Base-by-base conservation (phyloP, 108 stramenopile species). In the Aurantiochytrium sp. region DNA sequence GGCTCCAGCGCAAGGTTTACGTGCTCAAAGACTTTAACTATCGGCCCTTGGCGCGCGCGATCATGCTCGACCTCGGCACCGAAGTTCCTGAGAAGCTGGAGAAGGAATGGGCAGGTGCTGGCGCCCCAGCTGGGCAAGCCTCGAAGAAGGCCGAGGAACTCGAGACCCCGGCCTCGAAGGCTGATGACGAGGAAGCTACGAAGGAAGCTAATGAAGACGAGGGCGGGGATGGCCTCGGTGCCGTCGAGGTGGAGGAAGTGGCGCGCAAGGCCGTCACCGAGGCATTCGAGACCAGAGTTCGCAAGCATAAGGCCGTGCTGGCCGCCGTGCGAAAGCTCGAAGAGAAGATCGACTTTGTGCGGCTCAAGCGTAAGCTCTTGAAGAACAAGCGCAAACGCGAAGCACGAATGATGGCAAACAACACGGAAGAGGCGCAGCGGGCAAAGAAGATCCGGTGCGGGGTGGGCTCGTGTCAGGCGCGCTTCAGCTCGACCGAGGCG, bases 21-120 rank as follows among this genome's bases (percentile, higher is more conserved):
- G 73, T 48, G 39, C 73, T 81, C 6, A 81, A 81, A 24, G 73
- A 41, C 21, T 48, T 81, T 42, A 48, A 81, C 36, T 81, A 81
- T 48, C 39, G 24, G 6, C 21, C 36, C 45, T 17, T 81, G 0
- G 73, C 73, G n/a, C n/a, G 73, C 10, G 19, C 6, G 36, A 22
- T 81, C 10, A 48, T 81, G n/a, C 36, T 30, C 6, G 30, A 48
- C 8, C 10, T 6, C 12, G 73, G 73, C 42, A 21, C n/a, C 32
- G 39, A 17, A 21, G 45, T 81, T 42, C 73, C 73, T 17, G 42
- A 48, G 19, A 81, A 81, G 39, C 39, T 81, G 10, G 73, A 41
- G 42, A 81, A 81, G 73, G 73, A 81, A 81, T 81, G 73, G 73
- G 39, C 59, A 32, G 10, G 1, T 10, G 59, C 27, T 10, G 19